Conservation (phyloP, 164 flowering plant genomes). For the Stephania cephalantha region DNA sequence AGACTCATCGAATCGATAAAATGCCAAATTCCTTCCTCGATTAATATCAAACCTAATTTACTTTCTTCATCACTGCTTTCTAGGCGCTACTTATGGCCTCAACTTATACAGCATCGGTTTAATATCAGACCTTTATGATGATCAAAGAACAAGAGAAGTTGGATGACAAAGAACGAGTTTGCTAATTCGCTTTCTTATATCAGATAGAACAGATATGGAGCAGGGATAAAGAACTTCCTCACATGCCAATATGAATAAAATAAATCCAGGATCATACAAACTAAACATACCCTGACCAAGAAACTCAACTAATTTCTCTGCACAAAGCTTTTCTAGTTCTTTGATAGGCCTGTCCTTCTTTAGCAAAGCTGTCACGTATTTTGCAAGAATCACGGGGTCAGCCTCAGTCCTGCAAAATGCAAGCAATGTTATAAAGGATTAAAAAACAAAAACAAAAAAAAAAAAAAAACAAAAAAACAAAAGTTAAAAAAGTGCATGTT, state of each 20-base stretch:
- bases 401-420: slow-evolving; percentile 32
- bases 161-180: no score
- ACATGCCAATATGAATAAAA: neutral
- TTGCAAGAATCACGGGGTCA: slow-evolving; percentile 35
- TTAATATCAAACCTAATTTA: no score
- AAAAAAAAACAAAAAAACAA: neutral
- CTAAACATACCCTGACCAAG: slow-evolving; percentile 29
- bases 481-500: no score
- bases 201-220: neutral
- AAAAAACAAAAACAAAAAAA: neutral
- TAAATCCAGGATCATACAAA: neutral
- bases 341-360: slow-evolving; percentile 30
- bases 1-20: no score
- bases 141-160: no score
- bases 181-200: neutral
- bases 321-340: slow-evolving; percentile 28
- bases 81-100: no score
- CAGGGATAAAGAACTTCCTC: neutral
- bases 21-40: no score
- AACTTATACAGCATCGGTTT: no score
- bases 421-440: slow-evolving; percentile 4
- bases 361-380: slow-evolving; percentile 30
- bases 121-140: no score
- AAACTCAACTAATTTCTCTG: slow-evolving; percentile 30
- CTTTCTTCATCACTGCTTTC: no score